Evolutionary conservation across 768 basidiomycete genomes (phyloP).

Genomic region (Exidia glandulosa): DNA sequence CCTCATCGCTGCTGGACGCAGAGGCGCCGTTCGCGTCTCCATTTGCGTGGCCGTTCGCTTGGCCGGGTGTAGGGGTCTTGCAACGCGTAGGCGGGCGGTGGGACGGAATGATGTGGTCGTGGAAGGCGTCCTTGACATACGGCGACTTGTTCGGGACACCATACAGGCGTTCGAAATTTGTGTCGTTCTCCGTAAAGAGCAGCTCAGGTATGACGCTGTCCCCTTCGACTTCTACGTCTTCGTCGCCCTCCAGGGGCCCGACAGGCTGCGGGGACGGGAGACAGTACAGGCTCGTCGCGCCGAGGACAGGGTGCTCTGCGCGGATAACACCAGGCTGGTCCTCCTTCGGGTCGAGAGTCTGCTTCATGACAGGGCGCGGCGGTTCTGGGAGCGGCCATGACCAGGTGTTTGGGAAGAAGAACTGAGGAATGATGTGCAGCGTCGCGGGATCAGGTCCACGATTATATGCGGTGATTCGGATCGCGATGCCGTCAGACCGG

Average conservation of each 20-base stretch:
- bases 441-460: conserved; percentile 92
- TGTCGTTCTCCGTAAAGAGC: conserved; percentile 95
- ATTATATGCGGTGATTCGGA: conserved; percentile 94
- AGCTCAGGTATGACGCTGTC: conserved; percentile 73
- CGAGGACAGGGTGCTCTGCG: conserved; percentile 62
- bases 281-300: conserved; percentile 75
- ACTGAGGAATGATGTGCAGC: conserved; percentile 86
- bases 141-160: conserved; percentile 72
- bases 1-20: conserved; percentile 15
- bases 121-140: conserved; percentile 95
- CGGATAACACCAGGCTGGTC: conserved; percentile 45
- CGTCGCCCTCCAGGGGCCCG: conserved; percentile 46
- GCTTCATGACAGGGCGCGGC: conserved; percentile 49
- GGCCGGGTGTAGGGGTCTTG: conserved; percentile 19
- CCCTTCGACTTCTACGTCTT: conserved; percentile 29
- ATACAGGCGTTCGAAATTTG: conserved; percentile 87
- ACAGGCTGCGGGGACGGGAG: conserved; percentile 89
- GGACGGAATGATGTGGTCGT: conserved; percentile 86
- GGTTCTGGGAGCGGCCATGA: conserved; percentile 59
- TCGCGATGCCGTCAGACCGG: conserved; percentile 73
- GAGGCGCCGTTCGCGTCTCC: not conserved
- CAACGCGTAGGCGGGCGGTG: conserved; percentile 55
- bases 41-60: conserved; percentile 1
- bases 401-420: conserved; percentile 99
- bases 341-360: conserved; percentile 43